Base-by-base conservation (phyloP, 768 basidiomycete species). In the Podaxis rugospora region DNA sequence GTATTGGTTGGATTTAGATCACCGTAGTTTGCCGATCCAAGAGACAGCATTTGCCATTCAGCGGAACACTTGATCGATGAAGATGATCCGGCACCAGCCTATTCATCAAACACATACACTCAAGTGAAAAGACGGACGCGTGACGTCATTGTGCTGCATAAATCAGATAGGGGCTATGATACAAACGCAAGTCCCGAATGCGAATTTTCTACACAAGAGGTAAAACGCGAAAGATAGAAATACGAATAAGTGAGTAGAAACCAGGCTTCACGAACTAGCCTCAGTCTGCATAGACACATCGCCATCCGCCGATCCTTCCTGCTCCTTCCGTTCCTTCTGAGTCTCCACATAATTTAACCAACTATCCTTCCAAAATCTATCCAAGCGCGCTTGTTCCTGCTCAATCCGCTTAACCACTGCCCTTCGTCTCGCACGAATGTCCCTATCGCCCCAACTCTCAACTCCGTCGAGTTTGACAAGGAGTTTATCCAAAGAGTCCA, bases 391-490 rank as follows among this genome's bases (percentile, higher is more conserved):
- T 18, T 86, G 78, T 71, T 88, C 89, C 52, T 66, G 65, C 74
- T 92, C 90, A 16, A 92, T 82, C 50, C 67, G 69, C 64, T 77
- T 75, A 49, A 88, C 89, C 1, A 86, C 73, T 3, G 71, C 69
- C 65, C 83, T 77, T 54, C 91, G 72, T 62, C 66, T 70, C 32
- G 74, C 73, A 51, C 90, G 73, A 5, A 93, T 80, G 0, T 70
- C 72, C 63, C 71, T 71, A 52, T 84, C 78, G 0, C 89, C 89
- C 64, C 78, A 80, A 64, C 84, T 88, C 65, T 89, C 83, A 21
- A 92, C 80, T 0, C 79, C 83, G 65, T 92, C 90, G 10, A 92
- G 81, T 63, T 78, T 78, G 50, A 81, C 78, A n/a, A 92, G 76
- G 11, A 92, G 71, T 42, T 82, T 82, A 58, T 81, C 81, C 36